A percentile compares a stretch with the other conserved stretches of the same genome.
Evolutionary conservation across 345 rosid species (phyloP).

Genomic region (Ceriops zippeliana): DNA sequence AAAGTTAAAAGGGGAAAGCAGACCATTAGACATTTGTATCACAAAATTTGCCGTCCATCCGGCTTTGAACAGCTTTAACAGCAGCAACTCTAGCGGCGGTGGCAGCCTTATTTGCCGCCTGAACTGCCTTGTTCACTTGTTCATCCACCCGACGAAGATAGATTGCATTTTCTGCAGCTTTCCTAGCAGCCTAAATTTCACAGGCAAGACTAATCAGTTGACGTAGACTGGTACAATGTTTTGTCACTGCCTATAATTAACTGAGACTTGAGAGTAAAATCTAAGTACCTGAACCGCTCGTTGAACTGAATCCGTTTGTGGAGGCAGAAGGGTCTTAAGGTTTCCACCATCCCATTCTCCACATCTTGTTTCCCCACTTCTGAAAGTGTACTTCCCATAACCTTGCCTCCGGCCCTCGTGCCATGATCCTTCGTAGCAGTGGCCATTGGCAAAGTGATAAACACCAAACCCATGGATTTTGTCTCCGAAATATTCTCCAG

Average conservation of each 20-base stretch:
- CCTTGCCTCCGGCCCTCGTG: slow-evolving; percentile 96
- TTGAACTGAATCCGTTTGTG: slow-evolving; percentile 39
- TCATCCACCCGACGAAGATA: slow-evolving; percentile 61
- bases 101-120: slow-evolving; percentile 79
- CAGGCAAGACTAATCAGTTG: not conserved
- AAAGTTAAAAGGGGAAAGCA: not conserved
- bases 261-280: slow-evolving; percentile 1
- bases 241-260: not conserved
- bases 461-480: slow-evolving; percentile 92
- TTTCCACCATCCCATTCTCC: slow-evolving; percentile 83
- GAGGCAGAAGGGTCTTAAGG: slow-evolving; percentile 47
- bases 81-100: slow-evolving; percentile 98
- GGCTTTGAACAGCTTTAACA: slow-evolving; percentile 88
- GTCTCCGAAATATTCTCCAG: slow-evolving; percentile 91
- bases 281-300: slow-evolving; percentile 61
- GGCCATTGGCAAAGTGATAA: slow-evolving; percentile 84
- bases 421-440: slow-evolving; percentile 94
- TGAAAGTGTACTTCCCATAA: slow-evolving; percentile 71
- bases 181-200: slow-evolving; percentile 63
- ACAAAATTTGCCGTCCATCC: slow-evolving; percentile 87
- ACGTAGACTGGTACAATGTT: not conserved
- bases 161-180: slow-evolving; percentile 66
- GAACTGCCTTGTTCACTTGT: slow-evolving; percentile 62
- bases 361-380: slow-evolving; percentile 56
- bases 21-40: slow-evolving; percentile 34